Evolutionary conservation across 108 stramenopile genomes (phyloP), one percentile per base, ranked within the genome.

Genomic region (Nitzschia inconspicua): DNA sequence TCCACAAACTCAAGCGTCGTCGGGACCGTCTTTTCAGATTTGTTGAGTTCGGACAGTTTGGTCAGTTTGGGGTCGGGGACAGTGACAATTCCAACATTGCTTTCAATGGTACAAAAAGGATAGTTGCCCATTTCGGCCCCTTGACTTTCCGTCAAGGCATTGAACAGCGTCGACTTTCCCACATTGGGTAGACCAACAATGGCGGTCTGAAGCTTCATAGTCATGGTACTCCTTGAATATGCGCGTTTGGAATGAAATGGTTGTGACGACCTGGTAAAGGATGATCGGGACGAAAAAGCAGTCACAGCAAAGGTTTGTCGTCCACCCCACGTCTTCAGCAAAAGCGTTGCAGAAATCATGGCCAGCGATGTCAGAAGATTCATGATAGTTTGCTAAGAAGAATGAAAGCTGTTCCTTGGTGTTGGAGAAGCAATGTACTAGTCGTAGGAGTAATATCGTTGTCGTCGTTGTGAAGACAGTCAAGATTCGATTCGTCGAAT

Each of bases 161-260:
- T 99, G 85, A 98, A 98, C 1, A 99, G 75, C 23, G 98, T 98
- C 8, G 86, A 89, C 43, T 78, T 69, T 24, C 97, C 98, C 3
- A 99, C 97, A 73, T 99, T 99, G 3, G 99, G 98, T 7, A 99
- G 55, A 3, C 98, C 97, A 4, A 98, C 98, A 62, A 98, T 91
- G 34, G 91, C 94, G 14, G 94, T 95, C 58, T 95, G 90, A 13
- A 95, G 75, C 48, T 93, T 93, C 92, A 93, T 93, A 40, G 60
- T 66, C 42, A 88, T 50, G 9, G 57, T 39, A 7, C 68, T 71
- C 3, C 62, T 20, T 1, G 75, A 79, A 48, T 84, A 84, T 0
- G 27, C 31, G 29, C 76, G 65, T 13, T 28, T 13, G 25, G 44
- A 25, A 26, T 57, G n/a, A 2, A 32, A 16, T 13, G 28, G 3